Evolutionary conservation across 2,329 filamentous ascomycete genomes (phyloP).

Genomic region (Colletotrichum tofieldiae): DNA sequence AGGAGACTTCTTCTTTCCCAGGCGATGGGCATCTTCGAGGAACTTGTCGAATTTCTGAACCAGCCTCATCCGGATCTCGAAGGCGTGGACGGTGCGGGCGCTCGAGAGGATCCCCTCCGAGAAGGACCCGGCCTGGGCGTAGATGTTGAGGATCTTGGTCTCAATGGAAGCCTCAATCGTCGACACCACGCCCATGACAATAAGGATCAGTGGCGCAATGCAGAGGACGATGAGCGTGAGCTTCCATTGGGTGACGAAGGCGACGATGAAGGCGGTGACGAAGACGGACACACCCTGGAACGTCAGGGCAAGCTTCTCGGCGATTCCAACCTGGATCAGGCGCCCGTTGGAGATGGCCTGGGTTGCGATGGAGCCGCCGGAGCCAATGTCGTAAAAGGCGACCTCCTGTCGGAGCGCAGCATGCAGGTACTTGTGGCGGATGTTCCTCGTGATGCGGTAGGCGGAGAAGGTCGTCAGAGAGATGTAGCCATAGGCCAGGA

Average conservation of each 20-base stretch:
- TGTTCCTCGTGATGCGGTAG: slow-evolving; percentile 64
- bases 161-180: slow-evolving; percentile 51
- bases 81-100: slow-evolving; percentile 60
- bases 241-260: slow-evolving; percentile 61
- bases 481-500: slow-evolving; percentile 64
- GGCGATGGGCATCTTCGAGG: slow-evolving; percentile 53
- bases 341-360: slow-evolving; percentile 63
- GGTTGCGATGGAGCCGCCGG: slow-evolving; percentile 59
- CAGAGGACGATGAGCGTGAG: slow-evolving; percentile 58
- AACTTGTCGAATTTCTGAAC: slow-evolving; percentile 57
- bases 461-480: slow-evolving; percentile 64
- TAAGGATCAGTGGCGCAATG: slow-evolving; percentile 50
- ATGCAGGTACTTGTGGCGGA: slow-evolving; percentile 65
- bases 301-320: slow-evolving; percentile 58
- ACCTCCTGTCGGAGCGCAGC: slow-evolving; percentile 67
- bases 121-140: slow-evolving; percentile 54
- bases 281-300: slow-evolving; percentile 58
- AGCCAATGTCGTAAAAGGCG: slow-evolving; percentile 62
- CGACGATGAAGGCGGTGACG: slow-evolving; percentile 56
- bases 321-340: slow-evolving; percentile 58
- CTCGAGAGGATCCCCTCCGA: slow-evolving; percentile 57
- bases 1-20: slow-evolving; percentile 57
- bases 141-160: slow-evolving; percentile 53
- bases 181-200: slow-evolving; percentile 51
- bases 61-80: slow-evolving; percentile 57